Evolutionary conservation across 768 basidiomycete genomes (phyloP).

Genomic region (Lepiota brunneoincarnata): DNA sequence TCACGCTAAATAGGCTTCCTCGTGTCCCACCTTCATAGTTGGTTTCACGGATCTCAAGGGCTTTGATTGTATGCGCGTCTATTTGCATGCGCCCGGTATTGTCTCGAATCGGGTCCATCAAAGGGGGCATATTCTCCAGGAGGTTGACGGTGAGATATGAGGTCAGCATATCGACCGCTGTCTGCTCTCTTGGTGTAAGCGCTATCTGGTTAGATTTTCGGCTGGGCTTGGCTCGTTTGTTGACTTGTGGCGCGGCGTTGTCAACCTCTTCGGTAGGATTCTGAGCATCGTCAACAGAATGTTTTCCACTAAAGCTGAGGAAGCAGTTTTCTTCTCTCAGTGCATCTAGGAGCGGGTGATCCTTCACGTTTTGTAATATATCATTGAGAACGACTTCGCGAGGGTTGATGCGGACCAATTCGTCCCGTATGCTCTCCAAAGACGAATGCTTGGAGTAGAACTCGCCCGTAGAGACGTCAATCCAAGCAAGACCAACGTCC

Average conservation of each 20-base stretch:
- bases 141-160: slow-evolving; percentile 64
- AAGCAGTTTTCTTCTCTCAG: slow-evolving; percentile 55
- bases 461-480: slow-evolving; percentile 92
- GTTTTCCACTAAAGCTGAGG: slow-evolving; percentile 43
- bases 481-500: slow-evolving; percentile 81
- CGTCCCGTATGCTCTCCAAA: slow-evolving; percentile 64
- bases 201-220: not conserved
- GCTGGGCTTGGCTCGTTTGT: not conserved
- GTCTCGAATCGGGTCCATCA: slow-evolving; percentile 59
- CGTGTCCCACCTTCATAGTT: slow-evolving; percentile 67
- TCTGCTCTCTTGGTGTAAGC: slow-evolving; percentile 41
- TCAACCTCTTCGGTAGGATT: not conserved
- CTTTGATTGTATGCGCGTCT: slow-evolving; percentile 84
- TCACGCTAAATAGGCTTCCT: slow-evolving; percentile 71
- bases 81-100: slow-evolving; percentile 73
- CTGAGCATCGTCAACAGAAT: not conserved
- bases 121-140: slow-evolving; percentile 73
- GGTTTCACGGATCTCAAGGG: slow-evolving; percentile 81
- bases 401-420: slow-evolving; percentile 78
- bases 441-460: slow-evolving; percentile 73
- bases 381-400: slow-evolving; percentile 75
- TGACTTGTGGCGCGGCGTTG: not conserved
- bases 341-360: slow-evolving; percentile 45
- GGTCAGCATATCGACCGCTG: slow-evolving; percentile 62
- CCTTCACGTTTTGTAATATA: slow-evolving; percentile 29